Evolutionary conservation across 2,329 filamentous ascomycete species (phyloP).

Genomic region (Elsinoe perseae): DNA sequence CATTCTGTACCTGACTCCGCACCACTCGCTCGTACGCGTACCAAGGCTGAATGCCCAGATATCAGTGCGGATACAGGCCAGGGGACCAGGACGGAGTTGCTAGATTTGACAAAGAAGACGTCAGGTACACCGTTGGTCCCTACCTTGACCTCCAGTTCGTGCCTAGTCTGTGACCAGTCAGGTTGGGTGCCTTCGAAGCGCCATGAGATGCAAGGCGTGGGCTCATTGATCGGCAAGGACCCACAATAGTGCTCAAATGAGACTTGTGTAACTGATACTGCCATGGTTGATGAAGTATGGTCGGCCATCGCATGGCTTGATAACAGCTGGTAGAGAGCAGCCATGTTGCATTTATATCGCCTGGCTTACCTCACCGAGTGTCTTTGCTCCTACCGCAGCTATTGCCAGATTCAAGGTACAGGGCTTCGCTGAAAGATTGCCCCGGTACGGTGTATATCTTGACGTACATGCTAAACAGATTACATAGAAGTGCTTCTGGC

Average conservation of each 20-base stretch:
- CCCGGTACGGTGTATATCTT: not conserved
- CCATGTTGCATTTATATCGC: not conserved
- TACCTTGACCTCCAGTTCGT: constrained; percentile 13
- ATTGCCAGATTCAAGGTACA: not conserved
- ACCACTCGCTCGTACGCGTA: constrained; percentile 13
- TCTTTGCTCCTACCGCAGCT: not conserved
- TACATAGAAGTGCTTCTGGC: too few species aligned
- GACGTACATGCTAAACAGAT: too few species aligned
- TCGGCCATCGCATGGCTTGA: not conserved
- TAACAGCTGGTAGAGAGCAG: not conserved
- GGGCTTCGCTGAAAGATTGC: not conserved
- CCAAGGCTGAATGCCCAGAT: not conserved
- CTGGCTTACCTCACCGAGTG: too few species aligned
- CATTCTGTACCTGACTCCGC: not conserved
- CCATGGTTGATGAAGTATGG: not conserved
- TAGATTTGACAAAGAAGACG: not conserved
- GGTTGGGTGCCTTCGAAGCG: not conserved
- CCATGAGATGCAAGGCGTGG: constrained; percentile 16
- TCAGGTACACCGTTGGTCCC: constrained; percentile 8
- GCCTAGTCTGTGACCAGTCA: constrained; percentile 14
- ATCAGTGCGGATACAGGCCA: constrained; percentile 15
- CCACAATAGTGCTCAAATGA: constrained; percentile 4
- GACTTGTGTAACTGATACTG: not conserved
- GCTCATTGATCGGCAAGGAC: not conserved
- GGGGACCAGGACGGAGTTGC: constrained; percentile 15